Base-by-base conservation (phyloP, 208 protist species). In the Crithidia expoeki region DNA sequence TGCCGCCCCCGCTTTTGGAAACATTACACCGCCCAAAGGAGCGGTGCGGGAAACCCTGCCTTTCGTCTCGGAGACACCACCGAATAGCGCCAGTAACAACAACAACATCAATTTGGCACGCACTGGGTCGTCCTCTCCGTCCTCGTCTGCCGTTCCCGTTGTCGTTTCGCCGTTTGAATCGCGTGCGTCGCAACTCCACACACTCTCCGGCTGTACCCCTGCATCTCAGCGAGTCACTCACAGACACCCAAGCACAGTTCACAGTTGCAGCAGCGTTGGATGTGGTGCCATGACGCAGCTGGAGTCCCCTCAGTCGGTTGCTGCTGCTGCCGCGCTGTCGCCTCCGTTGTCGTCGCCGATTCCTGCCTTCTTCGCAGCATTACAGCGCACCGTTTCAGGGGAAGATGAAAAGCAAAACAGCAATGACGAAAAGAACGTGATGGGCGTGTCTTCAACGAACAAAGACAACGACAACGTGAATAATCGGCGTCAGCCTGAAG, bases 301-400 rank as follows among this genome's bases (percentile, higher is more conserved):
- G 52, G 52, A 32, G 49, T 25, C 5, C 6, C 44, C 47, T 53
- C 30, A 44, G 42, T 28, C 12, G 19, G 9, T 14, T 19, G 34
- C n/a, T 14, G 23, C 3, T 17, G 36, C 32, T 23, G 19, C 10
- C 25, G 27, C 34, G 47, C 25, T 44, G 12, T 44, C 59, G 19
- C 44, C 27, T 7, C 53, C 70, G 0, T 11, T 32, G 27, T 6
- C 55, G 42, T 75, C 70, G 0, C 70, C 70, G 10, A 40, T 68
- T 17, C 70, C 70, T 7, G 61, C 61, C 53, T 68, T 75, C 25
- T 75, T 75, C 14, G 61, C n/a, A 47, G 55, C 40, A 40, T 30
- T 68, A 44, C 70, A 68, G 51, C 70, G 53, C 38, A 53, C 52
- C 1, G 52, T 63, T 17, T 34, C 27, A 10, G 50, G 51, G 17